Evolutionary conservation across 225 moss, liverwort and hornwort genomes (phyloP), one percentile per base, ranked within the genome.

Genomic region (Thuidium tamariscinum): DNA sequence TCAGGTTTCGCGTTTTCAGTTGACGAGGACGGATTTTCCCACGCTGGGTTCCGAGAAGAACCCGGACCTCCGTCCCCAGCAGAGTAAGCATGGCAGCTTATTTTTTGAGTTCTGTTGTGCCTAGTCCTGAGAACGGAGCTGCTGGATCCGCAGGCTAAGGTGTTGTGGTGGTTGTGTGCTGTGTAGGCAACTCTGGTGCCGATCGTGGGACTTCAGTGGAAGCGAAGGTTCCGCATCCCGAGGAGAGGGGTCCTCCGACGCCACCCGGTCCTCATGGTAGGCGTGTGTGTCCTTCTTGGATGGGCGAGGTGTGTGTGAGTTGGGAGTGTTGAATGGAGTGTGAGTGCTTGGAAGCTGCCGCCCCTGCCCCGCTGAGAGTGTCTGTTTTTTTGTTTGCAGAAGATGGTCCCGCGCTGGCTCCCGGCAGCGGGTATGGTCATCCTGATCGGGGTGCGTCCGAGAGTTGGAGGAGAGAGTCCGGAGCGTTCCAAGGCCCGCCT

Each of bases 41-140:
- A 95, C 95, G 37, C 85, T 99, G 91, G 99, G 99, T 37, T 97
- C 99, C 7, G 99, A 99, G 88, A 99, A 99, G 86, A 97, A 97
- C 85, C 99, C 99, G 16, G 97, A 99, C 91, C 99, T 99, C 61
- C 97, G 99, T 15, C 99, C 99, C 32, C 98, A 99, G 89, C 98
- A 96, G 56, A 93, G 95, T 92, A 95, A 95, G 92, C 79, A 2
- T 41, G 81, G 34, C 19, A 34, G 56, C 34, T 6, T 23, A 17
- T 54, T 79, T 49, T 21, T 3, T 8, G 51, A 1, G 2, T 46
- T 30, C 4, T 41, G 39, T 29, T 32, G 17, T 36, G 65, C 27
- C 5, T 26, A 17, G 16, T 56, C 36, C 14, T 57, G 73, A 41
- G 80, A 17, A 16, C 8, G 37, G 57, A 39, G 25, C 0, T 67